A percentile compares a stretch with the other conserved stretches of the same genome.
Evolutionary conservation across 371 early-diverging fungal species (phyloP).

Genomic region (Basidiobolus heterosporus): DNA sequence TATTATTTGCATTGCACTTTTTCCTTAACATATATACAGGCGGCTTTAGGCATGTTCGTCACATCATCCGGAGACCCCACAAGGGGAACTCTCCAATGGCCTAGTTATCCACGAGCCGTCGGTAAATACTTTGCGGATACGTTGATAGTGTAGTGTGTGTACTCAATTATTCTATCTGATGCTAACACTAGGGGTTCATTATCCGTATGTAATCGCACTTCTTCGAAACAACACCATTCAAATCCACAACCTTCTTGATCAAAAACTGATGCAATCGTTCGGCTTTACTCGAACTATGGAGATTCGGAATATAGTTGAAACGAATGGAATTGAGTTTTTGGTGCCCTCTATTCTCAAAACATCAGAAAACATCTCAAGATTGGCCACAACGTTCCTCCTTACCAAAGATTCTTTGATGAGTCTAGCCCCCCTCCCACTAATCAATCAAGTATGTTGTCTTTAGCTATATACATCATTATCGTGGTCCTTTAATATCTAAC

Average conservation of each 20-base stretch:
- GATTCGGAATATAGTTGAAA: not conserved
- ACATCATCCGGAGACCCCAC: conserved; percentile 48
- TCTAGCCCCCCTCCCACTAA: conserved; percentile 38
- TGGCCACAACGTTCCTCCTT: conserved; percentile 36
- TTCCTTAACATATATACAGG: conserved; percentile 17
- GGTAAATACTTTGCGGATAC: conserved; percentile 9
- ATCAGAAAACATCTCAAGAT: conserved; percentile 18
- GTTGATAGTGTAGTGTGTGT: not conserved
- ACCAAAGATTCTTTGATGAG: conserved; percentile 42
- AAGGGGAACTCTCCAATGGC: conserved; percentile 63
- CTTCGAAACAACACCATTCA: conserved; percentile 47
- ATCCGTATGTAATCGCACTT: conserved; percentile 56
- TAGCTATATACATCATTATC: too few species aligned
- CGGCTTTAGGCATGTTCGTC: conserved; percentile 58
- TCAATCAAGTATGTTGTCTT: conserved; percentile 23
- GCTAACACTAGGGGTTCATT: conserved; percentile 32
- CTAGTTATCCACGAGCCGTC: conserved; percentile 44
- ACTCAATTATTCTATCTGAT: not conserved
- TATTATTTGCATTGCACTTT: not conserved
- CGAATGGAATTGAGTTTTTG: not conserved
- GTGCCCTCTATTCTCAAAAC: conserved; percentile 1
- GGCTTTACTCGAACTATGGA: conserved; percentile 1
- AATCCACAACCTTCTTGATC: conserved; percentile 58
- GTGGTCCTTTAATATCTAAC: too few species aligned
- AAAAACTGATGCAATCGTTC: conserved; percentile 38